Conservation (phyloP, 2,329 filamentous ascomycete species). For the Zarea fungicola region DNA sequence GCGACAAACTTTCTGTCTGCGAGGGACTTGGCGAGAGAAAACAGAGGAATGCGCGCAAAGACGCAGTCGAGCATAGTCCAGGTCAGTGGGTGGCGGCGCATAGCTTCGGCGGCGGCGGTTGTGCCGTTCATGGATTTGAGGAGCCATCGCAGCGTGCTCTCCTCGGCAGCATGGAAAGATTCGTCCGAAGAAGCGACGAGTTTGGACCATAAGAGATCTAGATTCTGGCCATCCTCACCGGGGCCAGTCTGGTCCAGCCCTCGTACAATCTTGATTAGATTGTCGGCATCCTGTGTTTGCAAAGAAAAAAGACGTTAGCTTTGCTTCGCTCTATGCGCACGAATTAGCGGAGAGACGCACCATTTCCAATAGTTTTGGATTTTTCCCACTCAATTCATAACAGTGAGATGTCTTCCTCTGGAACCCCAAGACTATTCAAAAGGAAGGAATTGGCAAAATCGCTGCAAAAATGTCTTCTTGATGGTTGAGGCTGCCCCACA, state of each 20-base stretch:
- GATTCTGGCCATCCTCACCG: conserved; percentile 39
- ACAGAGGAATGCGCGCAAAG: conserved; percentile 60
- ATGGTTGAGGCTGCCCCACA: conserved; percentile 7
- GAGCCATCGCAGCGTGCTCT: conserved; percentile 57
- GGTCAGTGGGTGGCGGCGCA: conserved; percentile 50
- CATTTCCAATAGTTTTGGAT: background rate
- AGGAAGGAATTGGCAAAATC: too few relatives aligned
- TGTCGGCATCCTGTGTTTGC: conserved; percentile 26
- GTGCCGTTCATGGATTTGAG: conserved; percentile 54
- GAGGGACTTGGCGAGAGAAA: conserved; percentile 65
- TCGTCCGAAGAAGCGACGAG: conserved; percentile 38
- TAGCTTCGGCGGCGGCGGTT: conserved; percentile 41
- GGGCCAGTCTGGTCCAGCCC: conserved; percentile 49
- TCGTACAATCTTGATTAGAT: conserved; percentile 48
- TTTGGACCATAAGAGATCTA: conserved; percentile 44
- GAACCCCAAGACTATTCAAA: background rate
- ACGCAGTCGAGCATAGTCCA: conserved; percentile 60
- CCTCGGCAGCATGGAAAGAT: conserved; percentile 48
- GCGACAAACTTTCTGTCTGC: conserved; percentile 63
- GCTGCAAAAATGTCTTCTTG: conserved; percentile 8
- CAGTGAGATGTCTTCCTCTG: background rate
- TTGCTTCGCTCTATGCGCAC: background rate
- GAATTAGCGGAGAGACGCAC: background rate
- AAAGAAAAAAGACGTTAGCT: background rate
- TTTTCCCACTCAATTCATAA: background rate